phyloP scores from a whole-genome alignment of 1,284 basidiomycete genomes.

The Wallemia ichthyophaga region DNA sequence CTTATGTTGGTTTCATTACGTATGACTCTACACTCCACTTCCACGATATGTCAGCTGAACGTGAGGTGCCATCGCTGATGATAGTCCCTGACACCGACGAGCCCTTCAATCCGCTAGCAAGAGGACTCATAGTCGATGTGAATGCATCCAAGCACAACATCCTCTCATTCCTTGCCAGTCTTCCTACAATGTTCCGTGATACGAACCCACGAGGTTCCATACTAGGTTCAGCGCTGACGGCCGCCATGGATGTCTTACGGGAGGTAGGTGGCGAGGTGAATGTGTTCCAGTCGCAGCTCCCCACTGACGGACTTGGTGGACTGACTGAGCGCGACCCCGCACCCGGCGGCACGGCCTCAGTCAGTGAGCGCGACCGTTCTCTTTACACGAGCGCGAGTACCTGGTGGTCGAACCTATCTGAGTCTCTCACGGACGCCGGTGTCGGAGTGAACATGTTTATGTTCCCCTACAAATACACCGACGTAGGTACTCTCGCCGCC shows the following conservation, averaged over 20 bases:
- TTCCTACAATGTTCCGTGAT: slow-evolving; percentile 35
- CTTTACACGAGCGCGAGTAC: slow-evolving; percentile 45
- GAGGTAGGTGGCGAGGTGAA: slow-evolving; percentile 64
- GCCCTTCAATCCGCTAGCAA: slow-evolving; percentile 50
- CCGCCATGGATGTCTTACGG: slow-evolving; percentile 22
- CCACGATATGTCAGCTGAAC: slow-evolving; percentile 14
- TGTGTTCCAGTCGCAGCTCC: slow-evolving; percentile 47
- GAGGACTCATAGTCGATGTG: slow-evolving; percentile 53
- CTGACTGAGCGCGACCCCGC: slow-evolving; percentile 16
- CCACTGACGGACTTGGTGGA: slow-evolving; percentile 46
- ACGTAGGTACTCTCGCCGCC: slow-evolving; percentile 59
- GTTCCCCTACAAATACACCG: slow-evolving; percentile 51
- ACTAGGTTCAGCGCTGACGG: slow-evolving; percentile 47
- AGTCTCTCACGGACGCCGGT: slow-evolving; percentile 65
- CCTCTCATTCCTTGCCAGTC: slow-evolving; percentile 20
- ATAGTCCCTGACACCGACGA: slow-evolving; percentile 72
- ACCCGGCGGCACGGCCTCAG: slow-evolving; percentile 37
- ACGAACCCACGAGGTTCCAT: slow-evolving; percentile 27
- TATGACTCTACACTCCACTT: slow-evolving; percentile 3
- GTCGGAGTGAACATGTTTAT: slow-evolving; percentile 74
- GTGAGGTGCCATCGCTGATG: slow-evolving; percentile 37
- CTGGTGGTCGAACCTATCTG: slow-evolving; percentile 51
- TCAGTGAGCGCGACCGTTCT: slow-evolving; percentile 61
- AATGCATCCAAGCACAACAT: slow-evolving; percentile 2
- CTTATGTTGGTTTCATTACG: slow-evolving; percentile 1